phyloP scores from a whole-genome alignment of 768 basidiomycete species.

The Leccinum variicolor region DNA sequence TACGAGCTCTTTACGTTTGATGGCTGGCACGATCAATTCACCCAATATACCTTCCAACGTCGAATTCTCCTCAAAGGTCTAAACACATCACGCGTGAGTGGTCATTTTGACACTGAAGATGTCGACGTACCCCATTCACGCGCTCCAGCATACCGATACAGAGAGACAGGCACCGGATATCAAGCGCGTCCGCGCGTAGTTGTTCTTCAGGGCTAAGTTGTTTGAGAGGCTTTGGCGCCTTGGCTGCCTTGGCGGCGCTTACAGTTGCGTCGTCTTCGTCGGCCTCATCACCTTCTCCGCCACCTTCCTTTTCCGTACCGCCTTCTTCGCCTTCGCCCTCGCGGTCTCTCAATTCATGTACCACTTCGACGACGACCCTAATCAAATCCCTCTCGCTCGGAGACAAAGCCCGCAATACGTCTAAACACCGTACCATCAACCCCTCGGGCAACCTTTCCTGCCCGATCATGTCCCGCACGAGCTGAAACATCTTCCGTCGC shows the following conservation, averaged over 20 bases:
- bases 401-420: constrained; percentile 73
- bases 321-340: constrained; percentile 38
- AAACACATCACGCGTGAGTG: not conserved
- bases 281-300: constrained; percentile 21
- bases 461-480: constrained; percentile 83
- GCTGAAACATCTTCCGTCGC: constrained; percentile 78
- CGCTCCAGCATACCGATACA: constrained; percentile 85
- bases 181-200: constrained; percentile 55
- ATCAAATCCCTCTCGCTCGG: constrained; percentile 81
- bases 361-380: constrained; percentile 82
- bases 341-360: constrained; percentile 65
- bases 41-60: constrained; percentile 64
- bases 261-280: constrained; percentile 3
- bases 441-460: constrained; percentile 65
- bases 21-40: constrained; percentile 88
- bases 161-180: constrained; percentile 70
- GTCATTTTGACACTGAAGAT: not conserved
- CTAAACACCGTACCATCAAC: constrained; percentile 73
- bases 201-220: constrained; percentile 58
- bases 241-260: constrained; percentile 11
- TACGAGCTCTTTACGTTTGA: constrained; percentile 77
- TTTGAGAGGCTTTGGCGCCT: constrained; percentile 28
- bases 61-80: constrained; percentile 66
- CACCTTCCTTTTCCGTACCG: constrained; percentile 33
- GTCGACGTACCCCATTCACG: constrained; percentile 67